These are phyloP conservation scores for Leucocoprinus leucothites DNA, from an alignment of 768 basidiomycete genomes.

Conservation along the genomic window DNA sequence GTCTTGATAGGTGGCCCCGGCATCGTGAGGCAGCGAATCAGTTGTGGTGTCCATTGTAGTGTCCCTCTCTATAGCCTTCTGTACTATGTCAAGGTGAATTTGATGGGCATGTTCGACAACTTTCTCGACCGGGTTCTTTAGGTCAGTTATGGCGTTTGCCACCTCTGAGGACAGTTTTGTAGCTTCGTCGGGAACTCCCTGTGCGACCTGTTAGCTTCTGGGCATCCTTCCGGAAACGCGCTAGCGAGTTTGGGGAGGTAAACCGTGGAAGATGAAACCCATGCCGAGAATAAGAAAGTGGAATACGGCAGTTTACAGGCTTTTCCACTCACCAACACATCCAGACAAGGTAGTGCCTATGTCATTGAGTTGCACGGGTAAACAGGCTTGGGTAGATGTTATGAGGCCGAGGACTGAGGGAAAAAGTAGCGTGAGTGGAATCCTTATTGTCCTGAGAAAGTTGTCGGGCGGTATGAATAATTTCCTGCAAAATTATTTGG, in stretches of 20 bases:
- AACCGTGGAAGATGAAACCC: not conserved
- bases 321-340: too few relatives aligned
- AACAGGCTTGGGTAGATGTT: too few relatives aligned
- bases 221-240: not conserved
- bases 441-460: too few relatives aligned
- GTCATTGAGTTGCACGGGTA: too few relatives aligned
- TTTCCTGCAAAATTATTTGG: too few relatives aligned
- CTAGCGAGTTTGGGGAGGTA: not conserved
- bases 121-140: not conserved
- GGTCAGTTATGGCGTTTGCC: not conserved
- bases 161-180: not conserved
- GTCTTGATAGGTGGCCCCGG: not conserved
- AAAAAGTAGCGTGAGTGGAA: too few relatives aligned
- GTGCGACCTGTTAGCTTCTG: not conserved
- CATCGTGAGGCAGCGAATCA: not conserved
- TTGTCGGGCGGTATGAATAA: too few relatives aligned
- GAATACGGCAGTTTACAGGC: too few relatives aligned
- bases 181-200: not conserved
- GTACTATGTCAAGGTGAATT: not conserved
- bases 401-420: too few relatives aligned
- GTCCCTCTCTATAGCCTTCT: not conserved
- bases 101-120: conserved; percentile 3
- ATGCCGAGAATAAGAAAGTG: too few relatives aligned
- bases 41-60: not conserved
- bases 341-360: too few relatives aligned